Conservation (phyloP, 495 filamentous ascomycete genomes). For the Daldinia childiae region DNA sequence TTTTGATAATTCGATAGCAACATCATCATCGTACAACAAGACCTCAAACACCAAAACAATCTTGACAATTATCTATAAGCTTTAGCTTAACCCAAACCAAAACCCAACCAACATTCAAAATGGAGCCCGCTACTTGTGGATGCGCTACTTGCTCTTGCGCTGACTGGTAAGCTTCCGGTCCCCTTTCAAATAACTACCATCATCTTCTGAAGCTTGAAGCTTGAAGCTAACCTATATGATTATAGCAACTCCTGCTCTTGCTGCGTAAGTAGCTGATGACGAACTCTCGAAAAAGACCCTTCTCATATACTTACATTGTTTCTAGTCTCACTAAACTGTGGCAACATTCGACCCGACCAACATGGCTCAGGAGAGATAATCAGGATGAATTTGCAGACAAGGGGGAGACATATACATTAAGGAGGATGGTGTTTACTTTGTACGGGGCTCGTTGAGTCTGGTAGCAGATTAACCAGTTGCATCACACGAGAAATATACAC, state of each 20-base stretch:
- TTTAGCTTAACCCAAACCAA: conserved; percentile 15
- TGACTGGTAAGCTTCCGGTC: conserved; percentile 35
- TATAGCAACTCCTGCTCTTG: conserved; percentile 44
- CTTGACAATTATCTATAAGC: conserved; percentile 30
- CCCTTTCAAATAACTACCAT: not conserved
- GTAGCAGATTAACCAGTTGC: conserved; percentile 34
- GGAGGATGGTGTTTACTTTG: conserved; percentile 26
- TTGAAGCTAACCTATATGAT: conserved; percentile 18
- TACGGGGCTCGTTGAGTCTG: conserved; percentile 30
- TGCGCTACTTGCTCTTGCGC: conserved; percentile 45
- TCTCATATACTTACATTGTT: conserved; percentile 15
- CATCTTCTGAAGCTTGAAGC: not conserved
- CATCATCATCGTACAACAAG: conserved; percentile 21
- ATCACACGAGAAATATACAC: conserved; percentile 36
- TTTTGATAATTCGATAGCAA: conserved; percentile 34
- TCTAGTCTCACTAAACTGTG: conserved; percentile 40
- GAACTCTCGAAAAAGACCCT: not conserved
- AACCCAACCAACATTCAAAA: conserved; percentile 30
- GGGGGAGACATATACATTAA: conserved; percentile 3
- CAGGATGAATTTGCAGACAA: not conserved
- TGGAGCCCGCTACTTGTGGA: conserved; percentile 42
- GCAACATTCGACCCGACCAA: conserved; percentile 7
- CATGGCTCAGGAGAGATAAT: conserved; percentile 3
- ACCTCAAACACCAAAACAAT: conserved; percentile 3
- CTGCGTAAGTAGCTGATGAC: conserved; percentile 41